Percentiles rank a stretch among this genome's conserved stretches.
Conservation (phyloP, 768 basidiomycete genomes). For the Holtermannia corniformis region DNA sequence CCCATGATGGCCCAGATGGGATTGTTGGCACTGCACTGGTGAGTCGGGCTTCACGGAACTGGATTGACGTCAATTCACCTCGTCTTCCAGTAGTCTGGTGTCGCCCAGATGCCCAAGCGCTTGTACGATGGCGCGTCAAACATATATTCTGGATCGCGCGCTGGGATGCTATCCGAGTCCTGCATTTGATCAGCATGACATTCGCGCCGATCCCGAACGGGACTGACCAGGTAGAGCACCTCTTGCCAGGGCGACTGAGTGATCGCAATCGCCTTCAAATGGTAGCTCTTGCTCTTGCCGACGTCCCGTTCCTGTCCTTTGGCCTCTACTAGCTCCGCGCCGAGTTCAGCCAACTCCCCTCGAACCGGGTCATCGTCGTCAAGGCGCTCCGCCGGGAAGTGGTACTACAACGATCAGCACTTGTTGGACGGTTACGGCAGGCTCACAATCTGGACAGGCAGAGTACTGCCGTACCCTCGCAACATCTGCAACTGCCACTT, state of each 20-base stretch:
- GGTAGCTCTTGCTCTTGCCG: constrained; percentile 40
- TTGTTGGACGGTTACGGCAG: background rate
- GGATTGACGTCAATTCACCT: no score
- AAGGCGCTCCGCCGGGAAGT: constrained; percentile 44
- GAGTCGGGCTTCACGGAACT: constrained; percentile 11
- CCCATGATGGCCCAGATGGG: constrained; percentile 44
- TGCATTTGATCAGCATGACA: constrained; percentile 4
- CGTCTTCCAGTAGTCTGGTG: constrained; percentile 46
- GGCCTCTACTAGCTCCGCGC: constrained; percentile 47
- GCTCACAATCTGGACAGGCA: constrained; percentile 37
- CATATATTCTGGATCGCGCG: constrained; percentile 39
- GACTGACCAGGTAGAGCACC: constrained; percentile 43
- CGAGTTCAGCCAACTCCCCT: constrained; percentile 46
- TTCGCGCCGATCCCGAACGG: constrained; percentile 3
- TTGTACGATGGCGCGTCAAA: constrained; percentile 43
- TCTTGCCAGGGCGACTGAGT: constrained; percentile 40
- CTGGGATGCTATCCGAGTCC: constrained; percentile 39
- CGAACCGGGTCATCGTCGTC: constrained; percentile 29
- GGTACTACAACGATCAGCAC: constrained; percentile 18
- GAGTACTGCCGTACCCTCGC: constrained; percentile 19
- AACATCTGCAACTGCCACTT: constrained; percentile 31
- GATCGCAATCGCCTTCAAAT: constrained; percentile 39
- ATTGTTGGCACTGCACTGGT: no score
- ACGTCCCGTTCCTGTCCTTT: constrained; percentile 29
- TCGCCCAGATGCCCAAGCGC: constrained; percentile 39